phyloP scores from a whole-genome alignment of 768 basidiomycete species.

The Russula sp. region DNA sequence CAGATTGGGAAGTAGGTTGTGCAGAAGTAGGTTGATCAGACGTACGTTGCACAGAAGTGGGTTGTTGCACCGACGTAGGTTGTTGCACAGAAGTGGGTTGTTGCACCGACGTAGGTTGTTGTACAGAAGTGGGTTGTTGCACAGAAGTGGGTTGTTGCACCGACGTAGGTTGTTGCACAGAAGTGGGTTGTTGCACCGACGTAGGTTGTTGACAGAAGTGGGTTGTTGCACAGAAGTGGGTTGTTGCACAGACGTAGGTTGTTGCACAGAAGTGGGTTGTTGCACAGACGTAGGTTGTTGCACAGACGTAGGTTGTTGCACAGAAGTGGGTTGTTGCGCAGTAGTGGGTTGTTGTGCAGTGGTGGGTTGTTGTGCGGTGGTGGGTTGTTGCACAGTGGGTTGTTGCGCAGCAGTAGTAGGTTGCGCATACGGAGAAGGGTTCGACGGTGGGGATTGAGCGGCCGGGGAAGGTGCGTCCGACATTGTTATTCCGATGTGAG shows the following conservation, averaged over 20 bases:
- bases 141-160: not conserved
- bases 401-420: not conserved
- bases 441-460: slow-evolving; percentile 23
- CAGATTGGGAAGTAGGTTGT: too few species aligned
- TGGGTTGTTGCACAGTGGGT: not conserved
- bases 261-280: not conserved
- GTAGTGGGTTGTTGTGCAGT: not conserved
- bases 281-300: not conserved
- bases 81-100: not conserved
- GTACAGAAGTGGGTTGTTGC: not conserved
- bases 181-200: not conserved
- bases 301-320: not conserved
- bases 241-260: not conserved
- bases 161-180: not conserved
- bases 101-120: not conserved
- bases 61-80: not conserved
- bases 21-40: not conserved
- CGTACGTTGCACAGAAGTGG: not conserved
- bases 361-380: not conserved
- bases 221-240: not conserved
- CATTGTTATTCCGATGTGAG: not conserved
- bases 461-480: not conserved
- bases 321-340: not conserved
- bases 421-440: not conserved
- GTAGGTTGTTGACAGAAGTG: not conserved